Conservation (phyloP, 768 basidiomycete genomes). For the Phallus indusiatus region DNA sequence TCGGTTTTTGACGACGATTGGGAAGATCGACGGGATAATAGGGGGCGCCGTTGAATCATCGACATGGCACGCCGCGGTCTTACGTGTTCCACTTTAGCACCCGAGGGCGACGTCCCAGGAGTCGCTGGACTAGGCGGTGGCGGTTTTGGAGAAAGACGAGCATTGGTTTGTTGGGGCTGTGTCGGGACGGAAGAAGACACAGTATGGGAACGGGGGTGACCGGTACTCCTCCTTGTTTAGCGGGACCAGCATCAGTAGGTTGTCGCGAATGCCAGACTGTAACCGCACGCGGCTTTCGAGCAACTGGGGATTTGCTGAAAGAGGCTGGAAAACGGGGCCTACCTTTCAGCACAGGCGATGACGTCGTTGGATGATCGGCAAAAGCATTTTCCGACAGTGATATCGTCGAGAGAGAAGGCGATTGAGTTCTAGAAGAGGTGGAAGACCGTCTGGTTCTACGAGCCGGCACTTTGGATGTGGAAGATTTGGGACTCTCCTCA, state of each 20-base stretch:
- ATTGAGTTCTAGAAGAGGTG: no score
- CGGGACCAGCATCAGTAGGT: neutral
- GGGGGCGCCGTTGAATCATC: neutral
- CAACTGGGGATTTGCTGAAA: no score
- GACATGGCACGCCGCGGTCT: neutral
- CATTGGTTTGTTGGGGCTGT: neutral
- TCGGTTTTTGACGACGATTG: neutral
- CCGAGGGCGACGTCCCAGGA: neutral
- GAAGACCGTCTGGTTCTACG: no score
- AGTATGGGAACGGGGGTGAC: neutral
- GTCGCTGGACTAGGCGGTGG: neutral
- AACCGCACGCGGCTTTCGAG: no score
- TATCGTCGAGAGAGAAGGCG: no score
- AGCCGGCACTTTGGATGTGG: no score
- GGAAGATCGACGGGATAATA: neutral
- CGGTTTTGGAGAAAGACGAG: neutral
- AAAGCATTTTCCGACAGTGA: no score
- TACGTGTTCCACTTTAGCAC: neutral
- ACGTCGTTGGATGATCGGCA: no score
- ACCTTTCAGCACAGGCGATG: no score
- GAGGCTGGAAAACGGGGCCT: no score
- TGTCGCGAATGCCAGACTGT: no score
- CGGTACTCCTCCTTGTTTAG: neutral
- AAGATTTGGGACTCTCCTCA: no score
- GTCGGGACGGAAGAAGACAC: neutral